Base-by-base conservation (phyloP, 2,329 filamentous ascomycete species). In the Didymellaceae sp. region DNA sequence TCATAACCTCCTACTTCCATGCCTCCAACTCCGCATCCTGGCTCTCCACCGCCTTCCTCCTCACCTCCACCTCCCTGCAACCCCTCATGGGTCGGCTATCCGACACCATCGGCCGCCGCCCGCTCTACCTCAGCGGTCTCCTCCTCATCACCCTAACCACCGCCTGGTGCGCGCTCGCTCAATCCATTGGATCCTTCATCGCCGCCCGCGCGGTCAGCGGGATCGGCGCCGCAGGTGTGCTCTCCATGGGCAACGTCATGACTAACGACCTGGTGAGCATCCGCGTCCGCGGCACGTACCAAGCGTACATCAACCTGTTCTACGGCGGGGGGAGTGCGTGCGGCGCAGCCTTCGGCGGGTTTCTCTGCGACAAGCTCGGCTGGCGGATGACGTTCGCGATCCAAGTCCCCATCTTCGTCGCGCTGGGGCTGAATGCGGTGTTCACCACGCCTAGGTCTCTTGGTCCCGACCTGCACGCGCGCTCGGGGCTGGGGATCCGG, bases 11-110 rank as follows among this genome's bases (percentile, higher is more conserved):
- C 0, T 85, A 92, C 70, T 93, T 93, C 71, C 77, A 86, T 54
- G 83, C 87, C 39, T 89, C 88, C 24, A 91, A 93, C 70, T 85
- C 85, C 37, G 90, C 90, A 3, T 91, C 89, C 2, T 94, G 90
- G 90, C 78, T 93, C 4, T 91, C 88, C 1, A 93, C 89, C 0
- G 84, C 88, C 0, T 93, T 91, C 58, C 74, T 93, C 26, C 78
- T 94, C 28, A 91, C 89, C 0, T 89, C 85, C 4, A 91, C 89
- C 1, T 84, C 86, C 18, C 87, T 90, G 49, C 87, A 91, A 71
- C 89, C 90, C 0, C 75, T 93, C 1, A 83, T 90, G 57, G 89
- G 88, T 3, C 82, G 89, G 2, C 69, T 91, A 1, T 91, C 88
- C 1, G 89, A 93, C 71, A 85, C 86, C 0, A 74, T 91, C 51